Conservation (phyloP, 1,139 yeast species). For the Wickerhamomyces sp. region DNA sequence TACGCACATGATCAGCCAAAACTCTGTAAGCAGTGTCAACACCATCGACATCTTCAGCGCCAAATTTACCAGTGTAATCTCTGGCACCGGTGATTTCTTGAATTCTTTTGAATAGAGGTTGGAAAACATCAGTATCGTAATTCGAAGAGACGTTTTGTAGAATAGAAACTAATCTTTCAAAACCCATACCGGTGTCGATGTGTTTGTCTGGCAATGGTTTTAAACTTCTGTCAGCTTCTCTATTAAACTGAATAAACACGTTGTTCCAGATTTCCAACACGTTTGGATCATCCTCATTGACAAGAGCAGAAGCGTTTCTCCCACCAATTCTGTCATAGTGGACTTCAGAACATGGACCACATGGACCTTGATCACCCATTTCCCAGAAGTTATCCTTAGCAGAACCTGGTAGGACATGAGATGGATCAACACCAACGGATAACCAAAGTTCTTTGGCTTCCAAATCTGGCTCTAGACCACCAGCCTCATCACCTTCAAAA, state of each 20-base stretch:
- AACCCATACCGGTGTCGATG: conserved; percentile 98
- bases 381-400: conserved; percentile 97
- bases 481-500: conserved; percentile 83
- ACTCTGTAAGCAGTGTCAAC: conserved; percentile 98
- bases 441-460: conserved; percentile 90
- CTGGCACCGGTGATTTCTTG: conserved; percentile 92
- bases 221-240: conserved; percentile 84
- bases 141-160: conserved; percentile 87
- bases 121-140: conserved; percentile 95
- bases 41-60: conserved; percentile 87
- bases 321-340: conserved; percentile 98
- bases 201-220: conserved; percentile 88
- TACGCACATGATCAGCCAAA: conserved; percentile 96
- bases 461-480: conserved; percentile 87
- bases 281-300: conserved; percentile 95
- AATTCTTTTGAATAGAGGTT: conserved; percentile 77
- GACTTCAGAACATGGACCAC: conserved; percentile 98
- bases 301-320: conserved; percentile 85
- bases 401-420: conserved; percentile 88
- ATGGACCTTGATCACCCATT: conserved; percentile 99
- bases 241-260: conserved; percentile 92
- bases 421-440: conserved; percentile 82
- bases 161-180: conserved; percentile 92
- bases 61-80: conserved; percentile 88
- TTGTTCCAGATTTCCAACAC: conserved; percentile 97